Evolutionary conservation across 805 yeast genomes (phyloP), one percentile per base, ranked within the genome.

Genomic region (Danielia oregonensis): DNA sequence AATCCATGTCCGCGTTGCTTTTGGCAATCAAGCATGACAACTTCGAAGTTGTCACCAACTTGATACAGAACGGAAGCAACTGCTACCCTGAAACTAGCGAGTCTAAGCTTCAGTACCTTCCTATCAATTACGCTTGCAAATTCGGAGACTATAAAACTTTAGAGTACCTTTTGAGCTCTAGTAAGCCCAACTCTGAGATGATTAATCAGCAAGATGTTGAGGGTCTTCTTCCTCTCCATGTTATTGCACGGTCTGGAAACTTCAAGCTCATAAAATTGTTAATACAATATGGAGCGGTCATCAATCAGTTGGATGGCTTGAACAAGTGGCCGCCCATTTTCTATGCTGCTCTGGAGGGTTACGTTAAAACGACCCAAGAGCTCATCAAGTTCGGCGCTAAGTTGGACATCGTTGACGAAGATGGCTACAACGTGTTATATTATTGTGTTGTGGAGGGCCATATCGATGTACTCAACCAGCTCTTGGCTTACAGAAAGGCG

Each of bases 381-480:
- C 68, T 93, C 37, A 73, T 93, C 13, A 74, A 75, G 15, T 74
- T 70, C 40, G 89, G 91, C 4, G 96, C 97, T 0, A 72, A 78
- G 37, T 68, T 82, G 37, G 61, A 65, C 39, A 54, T 84, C 14
- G 68, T 76, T 11, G 97, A 93, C 59, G 93, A 83, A 40, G 85
- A 86, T 40, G 84, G 87, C 4, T 74, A 75, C 47, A 76, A 82
- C 33, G 96, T 96, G 0, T 51, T 89, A 29, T 91, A 84, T 55
- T 86, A 91, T 55, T 91, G 97, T 17, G 84, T 89, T 15, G 86
- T 95, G 78, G 97, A 89, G 57, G 97, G 98, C 16, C 91, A 88
- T 52, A 78, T 87, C 18, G 73, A 69, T n/a, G 91, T 87, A 2
- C 62, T 89, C 46, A 82, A 85, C 55, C 79, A 80, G 15, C 65